phyloP scores from a whole-genome alignment of 2,329 filamentous ascomycete genomes.

The Paracoccidioides lutzii region DNA sequence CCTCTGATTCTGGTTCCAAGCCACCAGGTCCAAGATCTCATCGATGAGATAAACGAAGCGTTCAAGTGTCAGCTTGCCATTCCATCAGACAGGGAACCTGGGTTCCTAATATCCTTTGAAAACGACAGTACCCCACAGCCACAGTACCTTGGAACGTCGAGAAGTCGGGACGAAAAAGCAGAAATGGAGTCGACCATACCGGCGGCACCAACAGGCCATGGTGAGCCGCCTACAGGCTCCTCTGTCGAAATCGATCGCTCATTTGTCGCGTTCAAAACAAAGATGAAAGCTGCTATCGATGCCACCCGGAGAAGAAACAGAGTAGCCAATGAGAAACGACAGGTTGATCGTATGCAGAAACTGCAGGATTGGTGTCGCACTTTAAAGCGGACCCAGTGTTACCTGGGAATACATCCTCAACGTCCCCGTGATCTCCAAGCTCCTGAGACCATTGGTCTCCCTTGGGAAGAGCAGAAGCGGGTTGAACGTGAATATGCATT shows the following conservation, averaged over 20 bases:
- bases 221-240: slow-evolving; percentile 17
- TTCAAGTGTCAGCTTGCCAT: slow-evolving; percentile 44
- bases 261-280: slow-evolving; percentile 38
- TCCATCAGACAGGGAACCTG: slow-evolving; percentile 40
- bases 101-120: slow-evolving; percentile 51
- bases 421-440: slow-evolving; percentile 10
- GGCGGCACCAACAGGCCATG: slow-evolving; percentile 9
- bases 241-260: slow-evolving; percentile 18
- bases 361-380: slow-evolving; percentile 43
- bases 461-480: slow-evolving; percentile 16
- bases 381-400: slow-evolving; percentile 53
- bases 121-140: slow-evolving; percentile 50
- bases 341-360: slow-evolving; percentile 36
- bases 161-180: slow-evolving; percentile 32
- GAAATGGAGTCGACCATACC: slow-evolving; percentile 25
- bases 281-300: slow-evolving; percentile 41
- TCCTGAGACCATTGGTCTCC: slow-evolving; percentile 10
- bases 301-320: slow-evolving; percentile 40
- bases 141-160: slow-evolving; percentile 50
- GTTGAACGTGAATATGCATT: slow-evolving; percentile 16
- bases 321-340: slow-evolving; percentile 36
- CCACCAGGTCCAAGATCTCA: slow-evolving; percentile 50
- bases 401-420: slow-evolving; percentile 52
- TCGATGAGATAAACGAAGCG: slow-evolving; percentile 49
- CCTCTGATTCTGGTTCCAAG: slow-evolving; percentile 57